Evolutionary conservation across 768 basidiomycete species (phyloP).

Genomic region (Russula griseocarnosa): DNA sequence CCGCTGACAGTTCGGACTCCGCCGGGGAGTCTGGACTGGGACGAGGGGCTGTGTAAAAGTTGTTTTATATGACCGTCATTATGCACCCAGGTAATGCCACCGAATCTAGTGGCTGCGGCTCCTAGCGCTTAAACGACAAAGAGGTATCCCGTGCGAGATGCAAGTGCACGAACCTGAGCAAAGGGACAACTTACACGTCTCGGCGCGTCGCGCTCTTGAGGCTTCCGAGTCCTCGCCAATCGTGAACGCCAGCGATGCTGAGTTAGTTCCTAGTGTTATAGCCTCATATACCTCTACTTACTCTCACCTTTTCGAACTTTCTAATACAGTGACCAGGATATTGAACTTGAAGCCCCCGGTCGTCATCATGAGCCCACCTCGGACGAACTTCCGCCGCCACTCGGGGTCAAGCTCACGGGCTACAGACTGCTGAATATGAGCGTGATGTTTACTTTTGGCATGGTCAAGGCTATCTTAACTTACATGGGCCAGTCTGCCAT

Average conservation of each 20-base stretch:
- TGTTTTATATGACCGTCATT: too few relatives aligned
- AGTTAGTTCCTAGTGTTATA: background rate
- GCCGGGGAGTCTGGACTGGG: too few relatives aligned
- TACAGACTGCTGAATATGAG: constrained; percentile 15
- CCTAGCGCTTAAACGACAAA: background rate
- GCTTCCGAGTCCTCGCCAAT: background rate
- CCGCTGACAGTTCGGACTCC: too few relatives aligned
- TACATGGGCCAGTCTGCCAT: constrained; percentile 9
- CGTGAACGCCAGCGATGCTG: background rate
- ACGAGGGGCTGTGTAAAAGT: too few relatives aligned
- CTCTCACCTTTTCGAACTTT: background rate
- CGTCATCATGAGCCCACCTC: background rate
- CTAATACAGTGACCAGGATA: background rate
- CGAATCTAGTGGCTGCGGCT: too few relatives aligned
- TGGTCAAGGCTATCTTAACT: constrained; percentile 6
- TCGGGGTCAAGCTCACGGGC: constrained; percentile 14
- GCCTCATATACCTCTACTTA: background rate
- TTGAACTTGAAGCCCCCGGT: background rate
- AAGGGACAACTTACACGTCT: background rate
- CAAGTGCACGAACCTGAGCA: background rate
- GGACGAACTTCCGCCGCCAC: background rate
- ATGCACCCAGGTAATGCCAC: background rate
- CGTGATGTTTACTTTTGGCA: background rate
- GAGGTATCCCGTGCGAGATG: background rate
- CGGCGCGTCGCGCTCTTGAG: background rate